Evolutionary conservation across 1,284 basidiomycete genomes (phyloP).

Genomic region (Ceraceosorus guamensis): DNA sequence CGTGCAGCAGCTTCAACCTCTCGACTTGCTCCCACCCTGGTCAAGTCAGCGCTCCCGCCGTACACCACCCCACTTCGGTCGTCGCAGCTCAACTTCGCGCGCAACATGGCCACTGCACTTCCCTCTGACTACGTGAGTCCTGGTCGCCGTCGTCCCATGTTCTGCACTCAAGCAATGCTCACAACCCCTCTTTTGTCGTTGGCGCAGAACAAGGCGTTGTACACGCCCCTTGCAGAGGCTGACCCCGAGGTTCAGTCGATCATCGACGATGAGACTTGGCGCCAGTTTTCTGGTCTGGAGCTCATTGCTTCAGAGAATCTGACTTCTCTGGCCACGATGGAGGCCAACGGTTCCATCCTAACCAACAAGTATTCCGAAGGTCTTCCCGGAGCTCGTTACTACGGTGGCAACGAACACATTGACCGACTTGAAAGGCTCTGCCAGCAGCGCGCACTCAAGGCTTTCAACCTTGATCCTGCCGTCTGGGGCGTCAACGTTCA

Average conservation of each 20-base stretch:
- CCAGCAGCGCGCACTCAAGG: conserved; percentile 88
- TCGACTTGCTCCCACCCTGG: background rate
- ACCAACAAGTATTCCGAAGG: conserved; percentile 85
- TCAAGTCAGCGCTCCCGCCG: background rate
- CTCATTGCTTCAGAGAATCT: conserved; percentile 78
- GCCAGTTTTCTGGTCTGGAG: conserved; percentile 91
- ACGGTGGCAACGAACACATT: conserved; percentile 79
- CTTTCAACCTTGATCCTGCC: conserved; percentile 88
- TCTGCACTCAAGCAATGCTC: background rate
- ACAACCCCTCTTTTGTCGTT: background rate
- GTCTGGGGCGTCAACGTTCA: conserved; percentile 98
- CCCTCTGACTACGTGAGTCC: conserved; percentile 43
- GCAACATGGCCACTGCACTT: conserved; percentile 33
- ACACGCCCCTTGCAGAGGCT: conserved; percentile 74
- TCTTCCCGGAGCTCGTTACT: conserved; percentile 79
- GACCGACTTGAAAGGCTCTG: conserved; percentile 93
- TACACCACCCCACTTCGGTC: background rate
- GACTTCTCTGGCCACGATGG: conserved; percentile 58
- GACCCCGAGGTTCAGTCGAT: conserved; percentile 94
- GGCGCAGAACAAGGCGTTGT: conserved; percentile 78
- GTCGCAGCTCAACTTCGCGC: background rate
- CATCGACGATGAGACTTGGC: conserved; percentile 98
- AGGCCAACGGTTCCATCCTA: conserved; percentile 96
- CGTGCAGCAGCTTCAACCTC: conserved; percentile 12
- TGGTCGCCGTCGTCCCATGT: background rate